Base-by-base conservation (phyloP, 2,329 filamentous ascomycete genomes). In the Colletotrichum godetiae region DNA sequence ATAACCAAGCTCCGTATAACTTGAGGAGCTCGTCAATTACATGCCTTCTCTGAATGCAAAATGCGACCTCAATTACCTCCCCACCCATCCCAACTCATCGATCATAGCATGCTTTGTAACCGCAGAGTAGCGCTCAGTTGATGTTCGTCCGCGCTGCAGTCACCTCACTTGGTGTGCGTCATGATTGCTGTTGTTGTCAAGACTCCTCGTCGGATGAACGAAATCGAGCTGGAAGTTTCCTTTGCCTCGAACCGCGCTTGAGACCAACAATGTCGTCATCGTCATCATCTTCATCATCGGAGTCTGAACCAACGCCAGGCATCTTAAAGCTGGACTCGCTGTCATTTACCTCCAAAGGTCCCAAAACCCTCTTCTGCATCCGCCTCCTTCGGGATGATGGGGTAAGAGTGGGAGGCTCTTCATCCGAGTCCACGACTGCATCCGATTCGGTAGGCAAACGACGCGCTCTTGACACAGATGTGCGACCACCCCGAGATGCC, bases 201-300 rank as follows among this genome's bases (percentile, higher is more conserved):
- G 56, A 66, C 56, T 73, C 71, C 46, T 68, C 49, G 37, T 69
- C 59, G 15, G 65, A 63, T 5, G 72, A 62, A 7, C 72, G 68
- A 29, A 67, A 74, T n/a, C 72, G 61, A 56, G 72, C 72, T 37
- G 72, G 72, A 22, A 62, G 37, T 59, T 74, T 74, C 24, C 70
- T 67, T 4, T 49, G 57, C 33, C 72, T 72, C 13, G 68, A 59
- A 12, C 57, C 52, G 8, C 72, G 72, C 29, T 57, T 61, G 22
- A 74, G 42, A 57, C 35, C 57, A 49, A 62, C 52, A 7, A 57
- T 35, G 31, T 49, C 46, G 31, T 64, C 60, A 24, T 68, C 49
- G 60, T 68, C 65, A 13, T 68, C 49, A 42, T 68, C 72, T 4
- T 74, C 65, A 61, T 67, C 72, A 22, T 74, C 68, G 4, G 66